Base-by-base conservation (phyloP, 345 rosid genomes). In the Ceriops zippeliana region DNA sequence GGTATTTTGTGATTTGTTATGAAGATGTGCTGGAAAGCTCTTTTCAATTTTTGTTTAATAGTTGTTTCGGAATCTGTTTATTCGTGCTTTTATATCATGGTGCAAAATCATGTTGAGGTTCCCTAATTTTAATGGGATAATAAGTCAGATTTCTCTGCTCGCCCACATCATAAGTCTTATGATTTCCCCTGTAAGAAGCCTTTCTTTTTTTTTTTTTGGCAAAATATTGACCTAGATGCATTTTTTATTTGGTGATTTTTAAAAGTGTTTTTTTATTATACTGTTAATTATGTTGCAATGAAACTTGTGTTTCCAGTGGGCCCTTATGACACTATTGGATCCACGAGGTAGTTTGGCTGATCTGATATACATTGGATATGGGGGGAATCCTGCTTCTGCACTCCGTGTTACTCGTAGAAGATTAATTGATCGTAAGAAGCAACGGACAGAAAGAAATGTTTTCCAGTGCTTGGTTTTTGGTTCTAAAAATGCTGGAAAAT, bases 391-490 rank as follows among this genome's bases (percentile, higher is more conserved):
- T 72, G 80, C 88, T 66, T 83, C 87, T 63, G 82, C 87, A 28
- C 80, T 87, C 66, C 68, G 65, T 67, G 82, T 91, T 73, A 87
- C 97, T 58, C 75, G 77, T 68, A 87, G 85, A 78, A 88, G 84
- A 86, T 77, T 86, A 52, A 64, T 80, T 51, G 92, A 91, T 78
- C 86, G 86, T 52, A 91, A 86, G 88, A 91, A 89, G 85, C 87
- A 85, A 68, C 82, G 34, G 60, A 82, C 90, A 64, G 91, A 87
- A 59, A 86, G 88, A 79, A 86, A 82, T 76, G 90, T 89, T 68
- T 89, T 87, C 67, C 86, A 70, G 67, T 83, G 95, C 83, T 75
- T 71, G 76, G 90, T 86, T 79, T 82, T 91, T 75, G 95, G 96
- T 66, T 87, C 97, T 26, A 76, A 78, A 73, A 86, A 76, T n/a